Evolutionary conservation across 2,329 filamentous ascomycete species (phyloP).

Genomic region (Colletotrichum somersetense): DNA sequence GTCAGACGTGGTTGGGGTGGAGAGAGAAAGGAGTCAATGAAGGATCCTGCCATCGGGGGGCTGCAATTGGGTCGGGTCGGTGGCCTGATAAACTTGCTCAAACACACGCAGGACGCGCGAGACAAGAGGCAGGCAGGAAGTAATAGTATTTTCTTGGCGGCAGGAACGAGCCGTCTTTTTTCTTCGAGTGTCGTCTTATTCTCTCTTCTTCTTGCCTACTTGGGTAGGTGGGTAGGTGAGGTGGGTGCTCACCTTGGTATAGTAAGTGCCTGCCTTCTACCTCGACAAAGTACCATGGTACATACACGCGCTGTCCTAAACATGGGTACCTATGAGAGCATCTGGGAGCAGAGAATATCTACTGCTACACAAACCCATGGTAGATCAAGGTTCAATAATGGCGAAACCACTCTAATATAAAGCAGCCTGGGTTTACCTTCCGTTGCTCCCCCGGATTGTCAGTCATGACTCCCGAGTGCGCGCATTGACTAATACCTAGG

Average conservation of each 20-base stretch:
- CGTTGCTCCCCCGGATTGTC: neutral
- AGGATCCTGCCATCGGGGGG: neutral
- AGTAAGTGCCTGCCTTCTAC: neutral
- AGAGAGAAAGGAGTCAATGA: neutral
- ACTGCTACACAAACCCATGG: neutral
- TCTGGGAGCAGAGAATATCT: too few species aligned
- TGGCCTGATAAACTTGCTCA: slow-evolving; percentile 44
- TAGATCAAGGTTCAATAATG: neutral
- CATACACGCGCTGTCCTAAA: neutral
- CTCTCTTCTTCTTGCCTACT: neutral
- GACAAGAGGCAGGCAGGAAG: slow-evolving; percentile 19
- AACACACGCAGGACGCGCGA: slow-evolving; percentile 42
- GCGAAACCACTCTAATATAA: too few species aligned
- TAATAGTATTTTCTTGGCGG: slow-evolving; percentile 33
- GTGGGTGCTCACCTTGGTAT: too few species aligned
- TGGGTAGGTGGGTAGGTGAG: too few species aligned
- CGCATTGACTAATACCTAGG: neutral
- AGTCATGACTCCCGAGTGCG: neutral
- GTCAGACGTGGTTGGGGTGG: neutral
- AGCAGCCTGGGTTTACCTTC: neutral
- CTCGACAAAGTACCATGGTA: neutral
- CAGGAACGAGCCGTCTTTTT: neutral
- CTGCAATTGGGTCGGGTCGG: neutral
- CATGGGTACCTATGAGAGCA: too few species aligned
- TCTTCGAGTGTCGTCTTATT: neutral